Base-by-base conservation (phyloP, 2,329 filamentous ascomycete genomes). In the Colletotrichum chrysophilum region DNA sequence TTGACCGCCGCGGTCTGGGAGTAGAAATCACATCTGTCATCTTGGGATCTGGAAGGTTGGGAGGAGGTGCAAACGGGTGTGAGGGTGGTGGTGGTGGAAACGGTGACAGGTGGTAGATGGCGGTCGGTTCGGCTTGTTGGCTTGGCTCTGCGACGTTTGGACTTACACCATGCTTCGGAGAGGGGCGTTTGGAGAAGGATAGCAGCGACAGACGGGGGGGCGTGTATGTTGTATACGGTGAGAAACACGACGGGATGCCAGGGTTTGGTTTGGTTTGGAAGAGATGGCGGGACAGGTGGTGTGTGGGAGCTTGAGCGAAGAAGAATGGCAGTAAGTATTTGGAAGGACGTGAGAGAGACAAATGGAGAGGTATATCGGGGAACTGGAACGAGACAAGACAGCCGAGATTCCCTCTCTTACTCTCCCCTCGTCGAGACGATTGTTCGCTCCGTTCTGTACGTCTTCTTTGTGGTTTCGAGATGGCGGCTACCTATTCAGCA, bases 11-110 rank as follows among this genome's bases (percentile, higher is more conserved):
- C 21, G 68, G 69, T 32, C 60, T 70, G 34, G 74, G 58, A 66
- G 69, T 76, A 69, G 65, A 76, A 58, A 77, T 48, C 60, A 72
- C 75, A 73, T 76, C 77, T 65, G 77, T 66, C 77, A 78, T 78
- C 43, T 71, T 76, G 66, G 65, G 32, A 7, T n/a, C n/a, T 34
- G 55, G 56, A 48, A 75, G 18, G 56, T 62, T 58, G 28, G 32
- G 55, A 16, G n/a, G 52, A 52, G 48, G 76, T 72, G 66, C 75
- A 78, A 78, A 78, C 76, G 71, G 71, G 38, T 26, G 62, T 65
- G 38, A 7, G 18, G 16, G 36, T 43, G 43, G 43, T 21, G 43
- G 43, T 43, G 66, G 48, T 74, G 74, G 26, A 34, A 62, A 62
- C 26, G 62, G 58, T 43, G 71, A 73, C 61, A 71, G 74, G 70